Percentiles rank a stretch among this genome's conserved stretches.
These are phyloP conservation scores for Botrytis cinerea DNA, from an alignment of 2,329 filamentous ascomycete genomes.

Conservation along the genomic window DNA sequence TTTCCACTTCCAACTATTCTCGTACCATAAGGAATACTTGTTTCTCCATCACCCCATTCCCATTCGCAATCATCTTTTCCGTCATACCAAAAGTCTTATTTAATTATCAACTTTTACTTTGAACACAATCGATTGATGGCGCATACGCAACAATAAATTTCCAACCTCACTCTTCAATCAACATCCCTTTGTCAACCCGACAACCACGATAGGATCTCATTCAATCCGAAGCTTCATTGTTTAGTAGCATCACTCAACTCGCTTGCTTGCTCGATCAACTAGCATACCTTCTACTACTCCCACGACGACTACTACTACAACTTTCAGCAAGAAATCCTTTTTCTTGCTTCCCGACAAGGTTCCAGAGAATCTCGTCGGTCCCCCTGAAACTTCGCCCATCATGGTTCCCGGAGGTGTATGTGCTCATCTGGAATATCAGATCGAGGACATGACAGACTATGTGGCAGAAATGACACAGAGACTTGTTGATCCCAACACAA, in stretches of 20 bases:
- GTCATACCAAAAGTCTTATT: constrained; percentile 25
- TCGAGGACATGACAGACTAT: constrained; percentile 77
- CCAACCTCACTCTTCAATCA: constrained; percentile 33
- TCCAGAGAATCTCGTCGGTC: constrained; percentile 38
- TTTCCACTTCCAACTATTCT: constrained; percentile 25
- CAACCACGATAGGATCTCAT: constrained; percentile 26
- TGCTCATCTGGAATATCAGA: constrained; percentile 74
- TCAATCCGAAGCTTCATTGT: constrained; percentile 26
- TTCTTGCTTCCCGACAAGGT: constrained; percentile 40
- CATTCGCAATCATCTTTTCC: constrained; percentile 16
- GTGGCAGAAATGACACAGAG: constrained; percentile 71
- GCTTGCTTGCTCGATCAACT: constrained; percentile 18
- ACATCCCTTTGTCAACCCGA: constrained; percentile 24
- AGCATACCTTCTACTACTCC: neutral
- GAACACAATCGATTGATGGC: constrained; percentile 36
- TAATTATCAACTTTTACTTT: constrained; percentile 19
- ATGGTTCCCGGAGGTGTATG: constrained; percentile 62
- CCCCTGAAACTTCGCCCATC: constrained; percentile 33
- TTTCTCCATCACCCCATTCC: constrained; percentile 14
- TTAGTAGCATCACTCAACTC: constrained; percentile 14
- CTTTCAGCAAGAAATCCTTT: constrained; percentile 35
- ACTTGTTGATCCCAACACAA: constrained; percentile 63
- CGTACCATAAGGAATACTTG: constrained; percentile 3
- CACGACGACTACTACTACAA: constrained; percentile 6
- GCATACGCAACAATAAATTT: constrained; percentile 36